Base-by-base conservation (phyloP, 2,329 filamentous ascomycete genomes). In the Pseudogymnoascus sp. region DNA sequence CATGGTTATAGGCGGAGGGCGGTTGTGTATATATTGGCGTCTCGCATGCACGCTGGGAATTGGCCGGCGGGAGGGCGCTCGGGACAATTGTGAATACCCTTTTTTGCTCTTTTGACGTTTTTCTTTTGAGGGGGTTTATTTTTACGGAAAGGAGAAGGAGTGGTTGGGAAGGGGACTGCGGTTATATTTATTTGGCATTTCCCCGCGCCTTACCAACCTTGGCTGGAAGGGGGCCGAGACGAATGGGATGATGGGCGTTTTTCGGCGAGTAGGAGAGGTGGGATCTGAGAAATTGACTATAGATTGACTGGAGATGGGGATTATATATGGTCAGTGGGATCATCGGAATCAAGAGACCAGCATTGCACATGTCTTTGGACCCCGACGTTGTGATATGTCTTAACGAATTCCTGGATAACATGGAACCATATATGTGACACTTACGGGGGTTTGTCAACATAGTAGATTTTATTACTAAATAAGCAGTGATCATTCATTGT, bases 201-300 rank as follows among this genome's bases (percentile, higher is more conserved):
- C 49, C 16, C 26, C 5, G 26, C 49, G 49, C 29, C 29, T 10
- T 55, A 55, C 49, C 49, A 33, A 33, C 12, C 49, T 33, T 55
- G 29, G 49, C 49, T 33, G 26, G 49, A 21, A 21, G 16, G n/a
- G 8, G n/a, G 29, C 49, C n/a, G 16, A 55, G 49, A 33, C 2
- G 49, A 55, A 55, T 55, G 49, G 49, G 26, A 55, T 55, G 49
- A 55, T 33, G 29, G 49, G 49, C 49, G 49, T 55, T 55, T 55
- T 33, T 19, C 49, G 29, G 49, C 19, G 29, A 55, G 49, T 55
- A 33, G n/a, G 49, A 21, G 49, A 33, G 49, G 29, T 19, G 10
- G 49, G 49, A 55, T 55, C 49, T 55, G 26, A 55, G 29, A 55
- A 55, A 55, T 55, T 33, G 49, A 55, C 49, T 55, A 55, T 55